Evolutionary conservation across 805 yeast species (phyloP).

Genomic region (Saccharomycopsis selenospora): DNA sequence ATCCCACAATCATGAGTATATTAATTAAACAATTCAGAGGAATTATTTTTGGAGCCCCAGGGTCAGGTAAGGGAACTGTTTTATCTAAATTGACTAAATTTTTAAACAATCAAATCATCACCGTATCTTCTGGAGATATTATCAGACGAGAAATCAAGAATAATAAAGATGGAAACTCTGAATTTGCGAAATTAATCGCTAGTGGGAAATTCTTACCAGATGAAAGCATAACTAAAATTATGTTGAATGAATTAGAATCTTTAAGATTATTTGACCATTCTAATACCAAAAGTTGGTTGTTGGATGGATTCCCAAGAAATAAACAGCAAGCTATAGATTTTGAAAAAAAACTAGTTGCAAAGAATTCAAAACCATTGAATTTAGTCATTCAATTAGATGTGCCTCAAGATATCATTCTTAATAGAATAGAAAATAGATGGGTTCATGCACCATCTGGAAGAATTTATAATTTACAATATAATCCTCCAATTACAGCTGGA

Average conservation of each 20-base stretch:
- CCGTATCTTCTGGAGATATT: slow-evolving; percentile 81
- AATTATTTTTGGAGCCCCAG: slow-evolving; percentile 86
- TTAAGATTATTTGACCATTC: slow-evolving; percentile 35
- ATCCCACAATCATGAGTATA: no score
- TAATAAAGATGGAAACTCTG: slow-evolving; percentile 45
- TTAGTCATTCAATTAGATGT: slow-evolving; percentile 82
- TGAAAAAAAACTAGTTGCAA: slow-evolving; percentile 35
- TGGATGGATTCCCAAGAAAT: slow-evolving; percentile 93
- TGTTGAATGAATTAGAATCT: slow-evolving; percentile 41
- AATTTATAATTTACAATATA: slow-evolving; percentile 77
- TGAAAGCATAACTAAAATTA: slow-evolving; percentile 49
- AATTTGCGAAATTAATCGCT: slow-evolving; percentile 50
- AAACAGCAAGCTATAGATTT: slow-evolving; percentile 59
- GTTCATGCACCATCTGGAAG: slow-evolving; percentile 81
- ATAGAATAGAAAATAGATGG: slow-evolving; percentile 79
- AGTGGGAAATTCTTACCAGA: slow-evolving; percentile 74
- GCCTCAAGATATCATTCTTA: slow-evolving; percentile 74
- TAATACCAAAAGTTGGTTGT: slow-evolving; percentile 50
- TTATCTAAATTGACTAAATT: slow-evolving; percentile 55
- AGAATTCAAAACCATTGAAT: slow-evolving; percentile 43
- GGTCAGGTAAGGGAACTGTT: slow-evolving; percentile 91
- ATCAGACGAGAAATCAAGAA: slow-evolving; percentile 58
- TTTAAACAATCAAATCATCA: slow-evolving; percentile 40
- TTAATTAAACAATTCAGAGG: slow-evolving; percentile 46
- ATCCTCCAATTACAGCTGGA: slow-evolving; percentile 80